Evolutionary conservation across 768 basidiomycete genomes (phyloP), one percentile per base, ranked within the genome.

Genomic region (Gelatoporia subvermispora): DNA sequence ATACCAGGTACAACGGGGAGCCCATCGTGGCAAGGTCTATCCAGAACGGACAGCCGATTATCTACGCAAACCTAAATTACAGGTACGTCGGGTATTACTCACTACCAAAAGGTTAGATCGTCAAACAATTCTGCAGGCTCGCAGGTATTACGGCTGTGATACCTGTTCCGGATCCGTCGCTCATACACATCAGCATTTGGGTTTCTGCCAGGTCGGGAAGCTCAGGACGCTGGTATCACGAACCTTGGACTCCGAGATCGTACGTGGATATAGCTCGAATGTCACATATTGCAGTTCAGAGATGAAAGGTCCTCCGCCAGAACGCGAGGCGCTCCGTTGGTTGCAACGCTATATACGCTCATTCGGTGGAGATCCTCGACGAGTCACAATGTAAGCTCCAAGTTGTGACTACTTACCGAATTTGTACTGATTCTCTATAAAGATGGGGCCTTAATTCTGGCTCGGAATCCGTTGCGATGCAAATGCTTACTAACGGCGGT

Each of bases 61-160:
- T 81, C 28, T 78, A 72, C 51, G 77, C 79, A 16, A 74, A 72
- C 53, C 70, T 77, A 63, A 79, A 79, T 56, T 79, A 81, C 43
- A 62, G 68, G 67, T 67, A n/a, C 42, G 60, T 46, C 3, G 3
- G 15, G 59, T 39, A 21, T 5, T 46, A 9, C 5, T 7, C 7
- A 4, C 15, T 4, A 2, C 34, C 20, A n/a, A 5, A 10, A 35
- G 4, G 9, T 9, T n/a, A 13, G 25, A 8, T 37, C 35, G 16
- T 35, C 28, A 11, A 17, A 23, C n/a, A 8, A 16, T 35, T n/a
- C 34, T 17, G 8, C 17, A 2, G 10, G 21, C 20, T 17, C 13
- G 4, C 1, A 24, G 18, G 42, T 42, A 34, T 17, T 16, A 21
- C 17, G 21, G 8, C 9, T 44, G 41, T 8, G 21, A 21, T 34